phyloP scores from a whole-genome alignment of 495 filamentous ascomycete species.

The Hapsidospora chrysogenum region DNA sequence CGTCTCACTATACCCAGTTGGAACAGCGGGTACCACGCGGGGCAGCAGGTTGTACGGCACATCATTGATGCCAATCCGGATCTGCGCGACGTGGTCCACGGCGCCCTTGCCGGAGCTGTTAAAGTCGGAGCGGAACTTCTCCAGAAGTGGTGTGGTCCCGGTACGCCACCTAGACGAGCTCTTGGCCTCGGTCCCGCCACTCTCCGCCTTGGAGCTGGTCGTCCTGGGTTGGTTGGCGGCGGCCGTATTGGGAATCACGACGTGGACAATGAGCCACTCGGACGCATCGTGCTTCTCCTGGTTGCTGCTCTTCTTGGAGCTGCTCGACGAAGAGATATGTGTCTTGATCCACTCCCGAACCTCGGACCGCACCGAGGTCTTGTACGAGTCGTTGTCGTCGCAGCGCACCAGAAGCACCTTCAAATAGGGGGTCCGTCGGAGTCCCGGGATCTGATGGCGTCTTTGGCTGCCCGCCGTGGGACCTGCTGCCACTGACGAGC shows the following conservation, averaged over 20 bases:
- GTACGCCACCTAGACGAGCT: conserved; percentile 56
- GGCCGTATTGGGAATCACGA: conserved; percentile 65
- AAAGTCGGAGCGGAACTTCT: conserved; percentile 85
- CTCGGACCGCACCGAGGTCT: conserved; percentile 53
- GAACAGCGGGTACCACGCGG: conserved; percentile 36
- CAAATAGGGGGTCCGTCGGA: conserved; percentile 86
- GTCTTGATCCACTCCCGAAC: conserved; percentile 83
- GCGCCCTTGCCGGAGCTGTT: conserved; percentile 66
- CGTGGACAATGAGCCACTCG: conserved; percentile 90
- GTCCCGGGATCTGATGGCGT: conserved; percentile 86
- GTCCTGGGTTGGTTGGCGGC: conserved; percentile 52
- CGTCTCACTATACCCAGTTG: conserved; percentile 42
- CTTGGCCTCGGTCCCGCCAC: conserved; percentile 24
- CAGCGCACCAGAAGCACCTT: conserved; percentile 80
- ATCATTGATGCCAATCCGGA: conserved; percentile 53
- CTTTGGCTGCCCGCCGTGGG: conserved; percentile 29
- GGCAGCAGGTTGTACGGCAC: conserved; percentile 39
- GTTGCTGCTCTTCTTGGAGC: conserved; percentile 21
- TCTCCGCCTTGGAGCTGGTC: conserved; percentile 21
- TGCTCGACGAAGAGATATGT: conserved; percentile 42
- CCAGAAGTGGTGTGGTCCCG: conserved; percentile 62
- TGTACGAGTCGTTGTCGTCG: conserved; percentile 91
- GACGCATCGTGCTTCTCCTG: conserved; percentile 83
- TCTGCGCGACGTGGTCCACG: conserved; percentile 68
- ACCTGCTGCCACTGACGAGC: conserved; percentile 6